A percentile compares a stretch with the other conserved stretches of the same genome.
Evolutionary conservation across 345 rosid genomes (phyloP).

Genomic region (Pistacia vera): DNA sequence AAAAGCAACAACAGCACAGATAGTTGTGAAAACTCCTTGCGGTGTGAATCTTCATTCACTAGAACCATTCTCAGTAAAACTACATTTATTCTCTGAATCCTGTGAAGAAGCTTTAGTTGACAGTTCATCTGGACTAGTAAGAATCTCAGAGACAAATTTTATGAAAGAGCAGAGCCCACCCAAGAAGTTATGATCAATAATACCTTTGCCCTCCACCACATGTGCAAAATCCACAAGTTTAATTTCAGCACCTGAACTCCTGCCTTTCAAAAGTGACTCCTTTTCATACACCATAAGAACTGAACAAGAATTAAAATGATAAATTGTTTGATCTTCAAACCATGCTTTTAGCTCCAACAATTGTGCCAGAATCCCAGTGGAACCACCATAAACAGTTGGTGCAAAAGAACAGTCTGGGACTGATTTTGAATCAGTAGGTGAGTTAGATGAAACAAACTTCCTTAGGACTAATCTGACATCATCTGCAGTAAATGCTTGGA

Average conservation of each 20-base stretch:
- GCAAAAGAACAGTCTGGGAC: constrained; percentile 66
- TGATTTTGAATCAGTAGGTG: constrained; percentile 27
- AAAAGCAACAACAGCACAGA: not conserved
- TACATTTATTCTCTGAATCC: constrained; percentile 27
- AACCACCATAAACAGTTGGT: constrained; percentile 56
- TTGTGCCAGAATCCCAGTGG: constrained; percentile 71
- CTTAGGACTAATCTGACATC: constrained; percentile 57
- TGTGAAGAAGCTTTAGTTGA: constrained; percentile 20
- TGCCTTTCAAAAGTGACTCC: constrained; percentile 43
- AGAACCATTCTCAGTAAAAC: constrained; percentile 14
- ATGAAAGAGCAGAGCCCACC: constrained; percentile 95
- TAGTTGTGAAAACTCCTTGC: not conserved
- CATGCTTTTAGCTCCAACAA: constrained; percentile 79
- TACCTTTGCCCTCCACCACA: constrained; percentile 75
- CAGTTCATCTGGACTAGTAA: constrained; percentile 45
- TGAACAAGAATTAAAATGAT: constrained; percentile 91
- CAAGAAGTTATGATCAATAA: constrained; percentile 92
- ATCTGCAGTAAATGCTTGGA: constrained; percentile 41
- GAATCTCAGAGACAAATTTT: constrained; percentile 70
- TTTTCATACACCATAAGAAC: constrained; percentile 70
- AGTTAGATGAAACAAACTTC: constrained; percentile 82
- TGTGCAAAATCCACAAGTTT: constrained; percentile 97
- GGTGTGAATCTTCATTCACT: not conserved
- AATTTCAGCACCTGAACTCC: constrained; percentile 41
- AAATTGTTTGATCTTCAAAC: constrained; percentile 87